Percentiles rank a stretch among this genome's conserved stretches.
Evolutionary conservation across 2,329 filamentous ascomycete species (phyloP).

Genomic region (Pseudonectria foliicola): DNA sequence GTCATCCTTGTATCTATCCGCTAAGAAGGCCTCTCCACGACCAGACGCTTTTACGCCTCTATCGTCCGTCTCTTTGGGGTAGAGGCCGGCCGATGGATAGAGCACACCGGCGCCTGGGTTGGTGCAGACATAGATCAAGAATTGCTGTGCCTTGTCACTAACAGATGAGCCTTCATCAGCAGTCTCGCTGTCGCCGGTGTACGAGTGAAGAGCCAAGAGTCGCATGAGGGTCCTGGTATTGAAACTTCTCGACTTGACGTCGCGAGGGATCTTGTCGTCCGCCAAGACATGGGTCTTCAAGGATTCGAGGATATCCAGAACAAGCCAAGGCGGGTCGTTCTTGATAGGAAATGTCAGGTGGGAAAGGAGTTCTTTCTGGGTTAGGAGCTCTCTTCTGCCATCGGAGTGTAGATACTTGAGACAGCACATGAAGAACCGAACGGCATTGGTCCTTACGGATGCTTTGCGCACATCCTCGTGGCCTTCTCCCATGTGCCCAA

Average conservation of each 20-base stretch:
- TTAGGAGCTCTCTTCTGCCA: constrained; percentile 74
- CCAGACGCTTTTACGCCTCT: no score
- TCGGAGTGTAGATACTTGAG: constrained; percentile 71
- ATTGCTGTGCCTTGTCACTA: constrained; percentile 63
- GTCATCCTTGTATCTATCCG: constrained; percentile 58
- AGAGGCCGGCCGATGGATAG: constrained; percentile 73
- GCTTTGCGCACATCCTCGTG: constrained; percentile 62
- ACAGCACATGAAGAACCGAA: constrained; percentile 72
- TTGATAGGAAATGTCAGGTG: constrained; percentile 74
- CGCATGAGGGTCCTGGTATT: constrained; percentile 66
- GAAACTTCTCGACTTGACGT: constrained; percentile 68
- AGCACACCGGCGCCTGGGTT: constrained; percentile 65
- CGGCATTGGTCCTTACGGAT: constrained; percentile 74
- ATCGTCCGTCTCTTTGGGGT: constrained; percentile 63
- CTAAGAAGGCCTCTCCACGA: constrained; percentile 46
- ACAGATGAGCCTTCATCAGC: constrained; percentile 44
- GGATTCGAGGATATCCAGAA: constrained; percentile 66
- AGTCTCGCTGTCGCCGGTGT: constrained; percentile 39
- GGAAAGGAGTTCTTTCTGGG: constrained; percentile 72
- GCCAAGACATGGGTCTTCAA: constrained; percentile 65
- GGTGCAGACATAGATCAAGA: constrained; percentile 71
- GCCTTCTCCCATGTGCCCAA: constrained; percentile 51
- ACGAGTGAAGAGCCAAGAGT: constrained; percentile 64
- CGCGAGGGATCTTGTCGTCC: constrained; percentile 65
- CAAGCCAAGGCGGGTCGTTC: constrained; percentile 68